Evolutionary conservation across 345 rosid species (phyloP).

Genomic region (Citrus medica): DNA sequence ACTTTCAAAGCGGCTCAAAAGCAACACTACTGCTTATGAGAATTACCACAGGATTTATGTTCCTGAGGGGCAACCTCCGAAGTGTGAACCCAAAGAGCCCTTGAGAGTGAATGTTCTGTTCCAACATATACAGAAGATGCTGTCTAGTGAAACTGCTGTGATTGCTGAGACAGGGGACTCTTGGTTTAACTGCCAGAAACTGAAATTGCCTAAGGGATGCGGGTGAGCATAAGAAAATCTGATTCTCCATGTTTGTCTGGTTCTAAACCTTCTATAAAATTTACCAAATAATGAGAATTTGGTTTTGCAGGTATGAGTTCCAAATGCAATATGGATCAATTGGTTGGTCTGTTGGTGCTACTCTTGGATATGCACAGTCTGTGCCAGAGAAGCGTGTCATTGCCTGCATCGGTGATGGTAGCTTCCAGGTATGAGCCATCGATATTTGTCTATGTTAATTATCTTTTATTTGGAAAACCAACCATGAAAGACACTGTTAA

Average conservation of each 20-base stretch:
- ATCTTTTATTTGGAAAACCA: not conserved
- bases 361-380: conserved; percentile 83
- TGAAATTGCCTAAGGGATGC: conserved; percentile 65
- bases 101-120: conserved; percentile 76
- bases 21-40: conserved; percentile 56
- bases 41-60: conserved; percentile 74
- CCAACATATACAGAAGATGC: conserved; percentile 65
- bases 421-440: conserved; percentile 57
- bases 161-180: conserved; percentile 91
- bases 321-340: conserved; percentile 92
- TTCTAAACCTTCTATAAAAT: not conserved
- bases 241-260: not conserved
- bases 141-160: conserved; percentile 66
- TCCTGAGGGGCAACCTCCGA: conserved; percentile 56
- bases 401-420: conserved; percentile 85
- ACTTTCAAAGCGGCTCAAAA: conserved; percentile 52
- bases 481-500: not conserved
- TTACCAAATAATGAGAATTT: not conserved
- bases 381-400: conserved; percentile 66
- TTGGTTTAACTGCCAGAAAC: conserved; percentile 87
- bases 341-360: conserved; percentile 88
- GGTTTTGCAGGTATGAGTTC: conserved; percentile 61
- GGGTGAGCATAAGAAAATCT: conserved; percentile 39
- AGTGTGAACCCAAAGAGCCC: conserved; percentile 50
- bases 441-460: not conserved